A percentile compares a stretch with the other conserved stretches of the same genome.
phyloP scores from a whole-genome alignment of 1,139 yeast species.

The Debaryomyces udenii region DNA sequence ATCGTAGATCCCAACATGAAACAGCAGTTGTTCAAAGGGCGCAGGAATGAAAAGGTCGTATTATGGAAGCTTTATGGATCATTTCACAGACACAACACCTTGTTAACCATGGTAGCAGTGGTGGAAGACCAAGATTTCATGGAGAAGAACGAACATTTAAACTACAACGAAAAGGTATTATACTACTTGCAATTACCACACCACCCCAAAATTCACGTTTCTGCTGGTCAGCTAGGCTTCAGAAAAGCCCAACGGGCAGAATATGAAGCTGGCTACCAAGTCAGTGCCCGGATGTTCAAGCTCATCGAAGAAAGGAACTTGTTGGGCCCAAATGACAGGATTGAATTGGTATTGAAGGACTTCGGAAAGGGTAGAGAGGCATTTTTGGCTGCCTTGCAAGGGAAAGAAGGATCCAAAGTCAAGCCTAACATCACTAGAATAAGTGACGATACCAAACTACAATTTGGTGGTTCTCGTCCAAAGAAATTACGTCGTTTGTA shows the following conservation, averaged over 20 bases:
- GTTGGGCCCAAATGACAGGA: conserved; percentile 52
- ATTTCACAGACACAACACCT: conserved; percentile 83
- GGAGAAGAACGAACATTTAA: conserved; percentile 55
- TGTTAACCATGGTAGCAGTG: conserved; percentile 73
- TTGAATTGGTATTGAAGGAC: conserved; percentile 76
- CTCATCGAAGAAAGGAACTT: conserved; percentile 63
- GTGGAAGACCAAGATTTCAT: conserved; percentile 65
- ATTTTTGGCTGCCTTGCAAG: conserved; percentile 79
- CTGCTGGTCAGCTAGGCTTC: conserved; percentile 77
- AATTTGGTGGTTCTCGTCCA: conserved; percentile 90
- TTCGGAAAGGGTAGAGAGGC: conserved; percentile 92
- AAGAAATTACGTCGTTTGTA: conserved; percentile 82
- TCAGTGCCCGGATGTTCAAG: conserved; percentile 72
- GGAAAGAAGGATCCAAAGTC: conserved; percentile 80
- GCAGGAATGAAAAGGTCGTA: conserved; percentile 36
- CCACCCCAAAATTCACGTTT: conserved; percentile 64
- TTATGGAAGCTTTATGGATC: conserved; percentile 76
- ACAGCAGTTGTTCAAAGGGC: conserved; percentile 13
- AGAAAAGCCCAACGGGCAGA: conserved; percentile 83
- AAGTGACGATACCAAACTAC: conserved; percentile 77
- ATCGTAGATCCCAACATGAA: conserved; percentile 11
- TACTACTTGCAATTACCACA: conserved; percentile 83
- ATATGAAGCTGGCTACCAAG: conserved; percentile 93
- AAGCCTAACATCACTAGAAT: conserved; percentile 68
- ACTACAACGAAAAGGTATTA: conserved; percentile 75